phyloP scores from a whole-genome alignment of 1,284 basidiomycete genomes.

The Ustanciosporium gigantosporum region DNA sequence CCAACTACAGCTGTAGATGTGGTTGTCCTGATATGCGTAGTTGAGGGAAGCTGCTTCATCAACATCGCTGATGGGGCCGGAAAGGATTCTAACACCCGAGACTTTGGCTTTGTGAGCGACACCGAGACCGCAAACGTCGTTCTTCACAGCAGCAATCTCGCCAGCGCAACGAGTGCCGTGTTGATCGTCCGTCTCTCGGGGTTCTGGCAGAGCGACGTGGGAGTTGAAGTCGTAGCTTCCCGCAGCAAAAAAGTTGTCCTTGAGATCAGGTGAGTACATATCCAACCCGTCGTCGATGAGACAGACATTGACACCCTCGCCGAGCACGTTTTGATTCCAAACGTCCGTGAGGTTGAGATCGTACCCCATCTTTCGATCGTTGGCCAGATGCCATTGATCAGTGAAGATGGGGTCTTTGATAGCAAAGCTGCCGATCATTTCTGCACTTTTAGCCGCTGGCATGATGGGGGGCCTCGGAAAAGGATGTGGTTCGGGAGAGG shows the following conservation, averaged over 20 bases:
- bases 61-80: slow-evolving; percentile 93
- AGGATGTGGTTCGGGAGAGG: slow-evolving; percentile 25
- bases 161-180: slow-evolving; percentile 98
- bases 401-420: slow-evolving; percentile 85
- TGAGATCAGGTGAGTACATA: slow-evolving; percentile 82
- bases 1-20: slow-evolving; percentile 96
- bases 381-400: slow-evolving; percentile 80
- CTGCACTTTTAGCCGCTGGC: slow-evolving; percentile 27
- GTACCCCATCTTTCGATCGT: slow-evolving; percentile 63
- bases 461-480: slow-evolving; percentile 35
- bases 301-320: slow-evolving; percentile 82
- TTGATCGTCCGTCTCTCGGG: slow-evolving; percentile 85
- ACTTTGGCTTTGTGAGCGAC: slow-evolving; percentile 90
- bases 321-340: slow-evolving; percentile 84
- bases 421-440: slow-evolving; percentile 64
- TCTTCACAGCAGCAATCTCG: slow-evolving; percentile 95
- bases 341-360: slow-evolving; percentile 83
- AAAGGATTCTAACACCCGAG: slow-evolving; percentile 91
- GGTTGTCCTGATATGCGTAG: slow-evolving; percentile 86
- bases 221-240: slow-evolving; percentile 98
- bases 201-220: slow-evolving; percentile 82
- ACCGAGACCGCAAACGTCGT: slow-evolving; percentile 91
- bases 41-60: slow-evolving; percentile 97
- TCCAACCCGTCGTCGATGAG: slow-evolving; percentile 97
- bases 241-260: slow-evolving; percentile 83